Conservation (phyloP, 1,284 basidiomycete species). For the Irpex sp. region DNA sequence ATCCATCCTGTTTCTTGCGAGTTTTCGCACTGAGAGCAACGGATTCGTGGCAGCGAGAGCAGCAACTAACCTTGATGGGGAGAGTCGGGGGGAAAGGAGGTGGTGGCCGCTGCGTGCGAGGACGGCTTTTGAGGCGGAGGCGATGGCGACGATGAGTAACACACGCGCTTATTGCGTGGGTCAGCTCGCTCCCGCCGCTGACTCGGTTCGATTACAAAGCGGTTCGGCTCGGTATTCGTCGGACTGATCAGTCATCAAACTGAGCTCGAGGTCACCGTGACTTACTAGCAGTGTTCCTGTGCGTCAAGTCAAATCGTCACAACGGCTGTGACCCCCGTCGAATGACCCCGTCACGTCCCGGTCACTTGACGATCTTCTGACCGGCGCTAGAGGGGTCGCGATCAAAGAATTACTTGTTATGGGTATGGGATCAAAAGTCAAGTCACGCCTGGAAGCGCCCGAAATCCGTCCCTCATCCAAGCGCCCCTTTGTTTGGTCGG, state of each 20-base stretch:
- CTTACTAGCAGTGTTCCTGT: neutral
- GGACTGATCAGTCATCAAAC: neutral
- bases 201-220: neutral
- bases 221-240: neutral
- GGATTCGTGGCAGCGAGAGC: slow-evolving; percentile 9
- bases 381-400: too few relatives aligned
- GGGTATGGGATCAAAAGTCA: too few relatives aligned
- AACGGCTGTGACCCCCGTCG: too few relatives aligned
- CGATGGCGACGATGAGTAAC: slow-evolving; percentile 25
- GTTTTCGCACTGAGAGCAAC: slow-evolving; percentile 13
- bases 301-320: too few relatives aligned
- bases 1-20: slow-evolving; percentile 23
- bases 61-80: slow-evolving; percentile 20
- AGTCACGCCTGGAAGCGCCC: too few relatives aligned
- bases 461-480: too few relatives aligned
- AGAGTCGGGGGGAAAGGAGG: slow-evolving; percentile 16
- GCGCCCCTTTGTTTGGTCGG: too few relatives aligned
- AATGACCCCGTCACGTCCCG: too few relatives aligned
- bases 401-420: too few relatives aligned
- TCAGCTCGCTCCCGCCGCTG: neutral
- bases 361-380: too few relatives aligned
- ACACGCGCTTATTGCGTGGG: slow-evolving; percentile 7
- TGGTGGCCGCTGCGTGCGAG: slow-evolving; percentile 10
- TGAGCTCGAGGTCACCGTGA: neutral
- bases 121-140: slow-evolving; percentile 23